These are phyloP conservation scores for Wickerhamomyces strasburgensis DNA, from an alignment of 805 yeast species.

Conservation along the genomic window DNA sequence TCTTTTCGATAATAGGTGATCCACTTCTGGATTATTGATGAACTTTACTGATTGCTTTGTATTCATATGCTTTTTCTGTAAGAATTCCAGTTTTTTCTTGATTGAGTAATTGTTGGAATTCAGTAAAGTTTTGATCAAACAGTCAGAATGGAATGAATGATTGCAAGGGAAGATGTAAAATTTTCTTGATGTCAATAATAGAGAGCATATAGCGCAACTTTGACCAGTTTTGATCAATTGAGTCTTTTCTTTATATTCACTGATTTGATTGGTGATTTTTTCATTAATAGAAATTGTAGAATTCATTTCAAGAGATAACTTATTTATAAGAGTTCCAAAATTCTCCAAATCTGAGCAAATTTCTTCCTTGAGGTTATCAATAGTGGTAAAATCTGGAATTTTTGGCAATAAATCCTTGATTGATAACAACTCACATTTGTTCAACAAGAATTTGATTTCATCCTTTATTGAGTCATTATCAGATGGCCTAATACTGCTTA, in stretches of 20 bases:
- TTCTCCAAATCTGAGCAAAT: conserved; percentile 73
- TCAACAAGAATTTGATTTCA: conserved; percentile 32
- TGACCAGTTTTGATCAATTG: conserved; percentile 78
- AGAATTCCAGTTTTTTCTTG: conserved; percentile 54
- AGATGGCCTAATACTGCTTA: conserved; percentile 21
- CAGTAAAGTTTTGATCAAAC: conserved; percentile 60
- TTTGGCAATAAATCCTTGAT: conserved; percentile 81
- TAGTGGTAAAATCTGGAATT: conserved; percentile 77
- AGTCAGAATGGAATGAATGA: conserved; percentile 86
- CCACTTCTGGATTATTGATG: conserved; percentile 43
- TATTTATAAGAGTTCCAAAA: conserved; percentile 61
- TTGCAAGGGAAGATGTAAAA: conserved; percentile 84
- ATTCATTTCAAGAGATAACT: conserved; percentile 68
- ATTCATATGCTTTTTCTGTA: conserved; percentile 32
- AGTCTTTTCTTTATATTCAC: conserved; percentile 46
- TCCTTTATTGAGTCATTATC: conserved; percentile 25
- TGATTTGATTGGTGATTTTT: conserved; percentile 56
- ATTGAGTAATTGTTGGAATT: conserved; percentile 62
- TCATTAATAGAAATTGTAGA: conserved; percentile 60
- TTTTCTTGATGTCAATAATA: conserved; percentile 63
- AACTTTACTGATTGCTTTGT: conserved; percentile 23
- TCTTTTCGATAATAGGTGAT: conserved; percentile 51
- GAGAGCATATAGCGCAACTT: conserved; percentile 69
- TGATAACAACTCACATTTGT: conserved; percentile 46
- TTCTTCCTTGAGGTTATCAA: conserved; percentile 80